These are phyloP conservation scores for Yamagishiella unicocca DNA, from an alignment of 139 green algal genomes.

Conservation along the genomic window DNA sequence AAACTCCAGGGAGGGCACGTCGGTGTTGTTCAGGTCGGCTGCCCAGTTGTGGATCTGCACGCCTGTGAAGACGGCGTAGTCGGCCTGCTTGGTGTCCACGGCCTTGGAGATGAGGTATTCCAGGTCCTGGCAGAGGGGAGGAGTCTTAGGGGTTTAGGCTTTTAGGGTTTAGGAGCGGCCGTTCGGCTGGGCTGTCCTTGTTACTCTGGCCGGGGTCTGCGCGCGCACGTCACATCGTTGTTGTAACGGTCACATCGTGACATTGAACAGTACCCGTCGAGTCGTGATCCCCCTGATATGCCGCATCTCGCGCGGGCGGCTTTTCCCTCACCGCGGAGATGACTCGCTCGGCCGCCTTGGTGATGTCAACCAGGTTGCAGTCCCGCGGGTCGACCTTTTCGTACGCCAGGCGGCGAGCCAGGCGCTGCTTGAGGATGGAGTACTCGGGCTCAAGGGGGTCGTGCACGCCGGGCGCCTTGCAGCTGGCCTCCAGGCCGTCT, in stretches of 20 bases:
- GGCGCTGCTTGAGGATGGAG: slow-evolving; percentile 89
- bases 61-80: slow-evolving; percentile 91
- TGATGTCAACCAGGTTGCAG: slow-evolving; percentile 81
- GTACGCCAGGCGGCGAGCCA: slow-evolving; percentile 76
- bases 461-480: slow-evolving; percentile 72
- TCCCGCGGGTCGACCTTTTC: slow-evolving; percentile 53
- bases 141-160: no score
- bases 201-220: no score
- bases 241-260: no score
- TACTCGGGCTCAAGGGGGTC: slow-evolving; percentile 90
- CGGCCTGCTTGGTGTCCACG: slow-evolving; percentile 81
- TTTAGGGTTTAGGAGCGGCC: no score
- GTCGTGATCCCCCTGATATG: no score
- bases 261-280: no score
- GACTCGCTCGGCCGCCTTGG: slow-evolving; percentile 82
- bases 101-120: slow-evolving; percentile 89
- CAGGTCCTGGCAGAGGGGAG: slow-evolving; percentile 74
- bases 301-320: no score
- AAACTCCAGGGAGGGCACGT: slow-evolving; percentile 78
- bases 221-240: no score
- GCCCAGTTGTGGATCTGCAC: slow-evolving; percentile 92
- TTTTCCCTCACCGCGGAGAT: slow-evolving; percentile 83
- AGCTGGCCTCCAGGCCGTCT: slow-evolving; percentile 66
- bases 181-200: no score
- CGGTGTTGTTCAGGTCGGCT: slow-evolving; percentile 58